These are phyloP conservation scores for Nicotiana sylvestris DNA, from an alignment of 257 asterid species.

Conservation along the genomic window DNA sequence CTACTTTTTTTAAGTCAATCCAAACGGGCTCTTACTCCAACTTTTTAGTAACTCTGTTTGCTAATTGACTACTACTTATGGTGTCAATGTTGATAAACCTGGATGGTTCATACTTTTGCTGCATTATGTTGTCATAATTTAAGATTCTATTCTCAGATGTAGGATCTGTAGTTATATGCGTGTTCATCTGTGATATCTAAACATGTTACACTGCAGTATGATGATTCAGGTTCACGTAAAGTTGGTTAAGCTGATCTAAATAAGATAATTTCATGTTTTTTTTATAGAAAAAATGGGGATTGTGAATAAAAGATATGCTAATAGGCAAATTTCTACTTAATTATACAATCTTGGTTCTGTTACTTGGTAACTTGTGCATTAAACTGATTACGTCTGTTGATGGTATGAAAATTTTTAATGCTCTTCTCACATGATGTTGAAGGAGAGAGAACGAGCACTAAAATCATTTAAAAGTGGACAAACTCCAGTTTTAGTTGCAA, in stretches of 20 bases:
- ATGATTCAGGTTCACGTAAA: not conserved
- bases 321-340: not conserved
- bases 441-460: conserved; percentile 72
- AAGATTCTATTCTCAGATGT: not conserved
- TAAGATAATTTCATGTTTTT: not conserved
- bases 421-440: conserved; percentile 5
- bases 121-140: not conserved
- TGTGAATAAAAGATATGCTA: not conserved
- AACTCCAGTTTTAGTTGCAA: conserved; percentile 68
- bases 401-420: not conserved
- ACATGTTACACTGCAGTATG: not conserved
- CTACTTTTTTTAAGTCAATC: no score
- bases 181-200: not conserved
- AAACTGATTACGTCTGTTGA: not conserved
- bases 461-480: conserved; percentile 50
- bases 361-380: not conserved
- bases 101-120: not conserved
- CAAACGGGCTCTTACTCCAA: not conserved
- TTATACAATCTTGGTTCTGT: not conserved
- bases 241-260: not conserved
- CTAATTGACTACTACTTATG: not conserved
- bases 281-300: not conserved
- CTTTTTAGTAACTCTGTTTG: not conserved
- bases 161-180: not conserved
- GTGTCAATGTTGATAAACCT: not conserved